Conservation (phyloP, 345 rosid genomes). For the Gynandropsis gynandra region DNA sequence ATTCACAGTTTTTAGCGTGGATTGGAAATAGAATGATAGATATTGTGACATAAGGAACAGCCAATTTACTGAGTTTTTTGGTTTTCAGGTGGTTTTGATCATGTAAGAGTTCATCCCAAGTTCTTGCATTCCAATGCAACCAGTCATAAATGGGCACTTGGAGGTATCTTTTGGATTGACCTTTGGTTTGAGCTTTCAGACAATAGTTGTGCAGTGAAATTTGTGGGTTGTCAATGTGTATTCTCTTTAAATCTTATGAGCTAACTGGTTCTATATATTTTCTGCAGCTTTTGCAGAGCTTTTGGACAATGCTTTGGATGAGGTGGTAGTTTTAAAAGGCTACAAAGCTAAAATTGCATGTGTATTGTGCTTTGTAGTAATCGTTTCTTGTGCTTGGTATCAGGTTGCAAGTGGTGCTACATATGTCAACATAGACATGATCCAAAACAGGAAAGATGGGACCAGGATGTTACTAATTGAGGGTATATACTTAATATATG, state of each 20-base stretch:
- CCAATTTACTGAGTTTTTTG: not conserved
- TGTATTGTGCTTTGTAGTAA: conserved; percentile 11
- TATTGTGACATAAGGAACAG: not conserved
- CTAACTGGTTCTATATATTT: conserved; percentile 7
- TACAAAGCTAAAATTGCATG: not conserved
- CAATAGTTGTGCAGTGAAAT: too few relatives aligned
- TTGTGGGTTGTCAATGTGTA: not conserved
- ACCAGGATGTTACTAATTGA: conserved; percentile 67
- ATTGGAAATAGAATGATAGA: not conserved
- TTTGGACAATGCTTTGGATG: conserved; percentile 82
- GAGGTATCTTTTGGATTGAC: conserved; percentile 42
- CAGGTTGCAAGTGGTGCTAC: conserved; percentile 83
- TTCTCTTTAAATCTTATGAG: conserved; percentile 2
- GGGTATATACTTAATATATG: conserved; percentile 37
- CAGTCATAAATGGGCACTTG: conserved; percentile 98
- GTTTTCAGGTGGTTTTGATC: conserved; percentile 69
- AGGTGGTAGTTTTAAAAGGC: conserved; percentile 34
- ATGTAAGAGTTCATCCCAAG: conserved; percentile 91
- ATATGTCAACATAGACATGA: conserved; percentile 64
- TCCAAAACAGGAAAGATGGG: conserved; percentile 53
- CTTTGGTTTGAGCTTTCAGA: not conserved
- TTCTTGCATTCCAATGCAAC: conserved; percentile 97
- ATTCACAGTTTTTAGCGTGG: not conserved
- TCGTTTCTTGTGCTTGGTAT: conserved; percentile 7
- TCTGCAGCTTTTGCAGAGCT: conserved; percentile 91